phyloP scores from a whole-genome alignment of 2,329 filamentous ascomycete genomes.

The Fusarium penzigii region DNA sequence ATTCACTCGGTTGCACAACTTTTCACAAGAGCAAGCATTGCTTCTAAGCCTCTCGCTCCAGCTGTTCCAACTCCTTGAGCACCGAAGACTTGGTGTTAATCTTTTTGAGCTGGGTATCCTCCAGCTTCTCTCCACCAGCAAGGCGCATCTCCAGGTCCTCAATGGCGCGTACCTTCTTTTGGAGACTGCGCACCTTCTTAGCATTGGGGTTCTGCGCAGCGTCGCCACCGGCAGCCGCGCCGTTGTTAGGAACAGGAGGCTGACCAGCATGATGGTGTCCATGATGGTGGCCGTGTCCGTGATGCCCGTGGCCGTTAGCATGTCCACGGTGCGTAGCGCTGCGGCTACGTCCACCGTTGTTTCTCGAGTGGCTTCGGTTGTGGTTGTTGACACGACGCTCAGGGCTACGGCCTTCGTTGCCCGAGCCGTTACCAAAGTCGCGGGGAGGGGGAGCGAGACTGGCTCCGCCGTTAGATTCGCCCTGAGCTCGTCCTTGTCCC shows the following conservation, averaged over 20 bases:
- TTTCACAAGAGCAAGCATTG: conserved; percentile 3
- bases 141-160: conserved; percentile 97
- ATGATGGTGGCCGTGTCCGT: too few relatives aligned
- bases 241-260: conserved; percentile 36
- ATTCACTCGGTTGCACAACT: background rate
- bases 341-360: conserved; percentile 50
- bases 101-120: conserved; percentile 98
- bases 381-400: conserved; percentile 55
- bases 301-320: conserved; percentile 26
- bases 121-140: conserved; percentile 91
- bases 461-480: conserved; percentile 47
- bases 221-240: conserved; percentile 48
- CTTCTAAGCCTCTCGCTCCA: conserved; percentile 41
- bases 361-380: conserved; percentile 56
- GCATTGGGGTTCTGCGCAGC: conserved; percentile 69
- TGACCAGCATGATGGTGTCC: too few relatives aligned
- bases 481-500: conserved; percentile 53
- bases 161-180: conserved; percentile 98
- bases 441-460: conserved; percentile 50
- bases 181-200: conserved; percentile 89
- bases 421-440: conserved; percentile 39
- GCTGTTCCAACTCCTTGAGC: conserved; percentile 73
- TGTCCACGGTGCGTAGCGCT: conserved; percentile 49
- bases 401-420: conserved; percentile 62
- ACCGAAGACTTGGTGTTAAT: conserved; percentile 86